Percentiles rank a stretch among this genome's conserved stretches.
Evolutionary conservation across 768 basidiomycete species (phyloP).

Genomic region (Fomitopsis serialis): DNA sequence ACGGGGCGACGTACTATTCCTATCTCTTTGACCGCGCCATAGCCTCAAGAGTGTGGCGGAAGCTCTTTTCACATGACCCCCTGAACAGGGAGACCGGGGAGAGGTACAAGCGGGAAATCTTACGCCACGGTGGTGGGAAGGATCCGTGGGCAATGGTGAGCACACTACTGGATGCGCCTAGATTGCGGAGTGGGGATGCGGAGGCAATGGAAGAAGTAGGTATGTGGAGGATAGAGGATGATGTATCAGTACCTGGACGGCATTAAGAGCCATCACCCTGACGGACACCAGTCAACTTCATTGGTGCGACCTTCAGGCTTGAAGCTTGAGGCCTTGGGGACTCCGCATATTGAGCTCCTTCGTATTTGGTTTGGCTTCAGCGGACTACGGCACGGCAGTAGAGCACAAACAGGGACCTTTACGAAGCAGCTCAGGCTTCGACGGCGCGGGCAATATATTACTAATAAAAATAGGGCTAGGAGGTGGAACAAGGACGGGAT

Average conservation of each 20-base stretch:
- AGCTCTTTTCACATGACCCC: constrained; percentile 65
- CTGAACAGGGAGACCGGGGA: constrained; percentile 74
- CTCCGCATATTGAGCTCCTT: too few species aligned
- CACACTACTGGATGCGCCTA: constrained; percentile 54
- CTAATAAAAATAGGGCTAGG: too few species aligned
- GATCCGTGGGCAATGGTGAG: constrained; percentile 95
- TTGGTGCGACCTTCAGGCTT: too few species aligned
- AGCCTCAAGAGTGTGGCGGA: constrained; percentile 84
- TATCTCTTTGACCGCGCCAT: constrained; percentile 97
- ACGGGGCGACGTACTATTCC: constrained; percentile 97
- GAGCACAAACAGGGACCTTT: too few species aligned
- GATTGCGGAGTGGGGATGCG: constrained; percentile 66
- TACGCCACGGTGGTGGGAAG: constrained; percentile 81
- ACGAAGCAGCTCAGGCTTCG: too few species aligned
- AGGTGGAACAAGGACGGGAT: too few species aligned
- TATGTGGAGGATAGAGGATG: constrained; percentile 79
- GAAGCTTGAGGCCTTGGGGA: too few species aligned
- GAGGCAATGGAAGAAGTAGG: constrained; percentile 90
- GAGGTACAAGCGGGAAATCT: constrained; percentile 67
- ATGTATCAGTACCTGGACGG: constrained; percentile 51
- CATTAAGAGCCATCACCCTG: constrained; percentile 39
- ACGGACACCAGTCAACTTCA: too few species aligned
- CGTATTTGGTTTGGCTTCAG: too few species aligned
- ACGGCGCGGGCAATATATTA: too few species aligned
- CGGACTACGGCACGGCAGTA: too few species aligned